Conservation (phyloP, 2,329 filamentous ascomycete genomes). For the Xylaria digitata region DNA sequence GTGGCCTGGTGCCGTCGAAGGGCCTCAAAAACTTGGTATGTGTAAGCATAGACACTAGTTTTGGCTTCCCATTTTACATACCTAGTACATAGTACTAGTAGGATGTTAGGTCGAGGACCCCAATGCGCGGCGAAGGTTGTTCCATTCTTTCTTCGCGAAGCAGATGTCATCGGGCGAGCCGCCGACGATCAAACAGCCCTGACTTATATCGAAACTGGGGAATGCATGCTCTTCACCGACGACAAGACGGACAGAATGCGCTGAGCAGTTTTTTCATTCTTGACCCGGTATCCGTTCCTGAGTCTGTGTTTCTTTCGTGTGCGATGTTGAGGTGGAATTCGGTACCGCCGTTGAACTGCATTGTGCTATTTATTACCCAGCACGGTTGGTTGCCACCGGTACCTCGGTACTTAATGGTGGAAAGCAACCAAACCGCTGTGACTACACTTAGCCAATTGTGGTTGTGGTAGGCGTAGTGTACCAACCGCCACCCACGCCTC, state of each 20-base stretch:
- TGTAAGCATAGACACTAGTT: not conserved
- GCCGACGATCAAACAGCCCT: conserved; percentile 35
- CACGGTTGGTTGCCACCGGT: conserved; percentile 6
- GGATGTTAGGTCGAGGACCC: conserved; percentile 13
- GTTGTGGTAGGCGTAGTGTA: conserved; percentile 1
- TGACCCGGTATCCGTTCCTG: conserved; percentile 18
- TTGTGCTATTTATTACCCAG: conserved; percentile 18
- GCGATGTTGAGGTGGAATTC: conserved; percentile 15
- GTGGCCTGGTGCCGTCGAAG: conserved; percentile 16
- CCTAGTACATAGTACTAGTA: not conserved
- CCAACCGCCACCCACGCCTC: conserved; percentile 14
- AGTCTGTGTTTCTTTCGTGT: conserved; percentile 10
- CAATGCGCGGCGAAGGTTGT: conserved; percentile 18
- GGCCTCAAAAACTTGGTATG: not conserved
- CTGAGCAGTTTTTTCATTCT: conserved; percentile 1
- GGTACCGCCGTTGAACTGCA: conserved; percentile 18
- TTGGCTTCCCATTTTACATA: not conserved
- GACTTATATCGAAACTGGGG: conserved; percentile 30
- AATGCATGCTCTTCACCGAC: conserved; percentile 23
- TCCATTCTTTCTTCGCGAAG: conserved; percentile 25
- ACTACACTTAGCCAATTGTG: conserved; percentile 20
- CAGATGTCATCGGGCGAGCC: conserved; percentile 23
- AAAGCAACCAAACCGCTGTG: conserved; percentile 15
- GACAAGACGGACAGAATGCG: conserved; percentile 18
- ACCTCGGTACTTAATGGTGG: conserved; percentile 4